These are phyloP conservation scores for Pseudogymnoascus sp. DNA, from an alignment of 2,329 filamentous ascomycete species.

Conservation along the genomic window DNA sequence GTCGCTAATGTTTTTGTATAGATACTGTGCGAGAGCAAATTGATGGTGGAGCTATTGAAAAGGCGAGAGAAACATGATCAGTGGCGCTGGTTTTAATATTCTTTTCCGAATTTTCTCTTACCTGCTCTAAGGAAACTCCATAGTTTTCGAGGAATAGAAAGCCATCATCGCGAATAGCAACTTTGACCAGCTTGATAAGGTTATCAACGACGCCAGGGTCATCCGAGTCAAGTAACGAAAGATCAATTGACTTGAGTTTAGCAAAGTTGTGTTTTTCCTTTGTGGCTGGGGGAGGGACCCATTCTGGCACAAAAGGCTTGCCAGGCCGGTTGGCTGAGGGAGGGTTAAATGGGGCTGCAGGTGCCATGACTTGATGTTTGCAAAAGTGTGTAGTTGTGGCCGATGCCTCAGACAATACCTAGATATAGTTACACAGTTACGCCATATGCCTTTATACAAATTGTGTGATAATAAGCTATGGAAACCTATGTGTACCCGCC, in stretches of 20 bases:
- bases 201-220: constrained; percentile 36
- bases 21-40: constrained; percentile 43
- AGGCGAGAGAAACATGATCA: background rate
- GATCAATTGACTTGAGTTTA: constrained; percentile 34
- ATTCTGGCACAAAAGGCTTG: constrained; percentile 37
- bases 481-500: background rate
- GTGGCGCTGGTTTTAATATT: background rate
- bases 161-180: constrained; percentile 37
- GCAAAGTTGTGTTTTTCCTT: constrained; percentile 38
- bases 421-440: background rate
- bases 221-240: constrained; percentile 36
- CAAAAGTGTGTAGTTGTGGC: background rate
- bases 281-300: constrained; percentile 38
- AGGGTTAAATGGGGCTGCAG: constrained; percentile 35
- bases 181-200: constrained; percentile 36
- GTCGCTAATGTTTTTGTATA: constrained; percentile 42
- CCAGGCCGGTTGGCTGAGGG: constrained; percentile 32
- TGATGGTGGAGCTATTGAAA: constrained; percentile 38
- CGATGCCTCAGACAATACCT: background rate
- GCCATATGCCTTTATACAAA: constrained; percentile 3
- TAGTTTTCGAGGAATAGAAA: constrained; percentile 44
- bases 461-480: background rate
- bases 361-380: constrained; percentile 9
- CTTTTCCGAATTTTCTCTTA: constrained; percentile 12
- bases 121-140: constrained; percentile 36